Conservation (phyloP, 108 stramenopile species). For the Conticribra guillardii region DNA sequence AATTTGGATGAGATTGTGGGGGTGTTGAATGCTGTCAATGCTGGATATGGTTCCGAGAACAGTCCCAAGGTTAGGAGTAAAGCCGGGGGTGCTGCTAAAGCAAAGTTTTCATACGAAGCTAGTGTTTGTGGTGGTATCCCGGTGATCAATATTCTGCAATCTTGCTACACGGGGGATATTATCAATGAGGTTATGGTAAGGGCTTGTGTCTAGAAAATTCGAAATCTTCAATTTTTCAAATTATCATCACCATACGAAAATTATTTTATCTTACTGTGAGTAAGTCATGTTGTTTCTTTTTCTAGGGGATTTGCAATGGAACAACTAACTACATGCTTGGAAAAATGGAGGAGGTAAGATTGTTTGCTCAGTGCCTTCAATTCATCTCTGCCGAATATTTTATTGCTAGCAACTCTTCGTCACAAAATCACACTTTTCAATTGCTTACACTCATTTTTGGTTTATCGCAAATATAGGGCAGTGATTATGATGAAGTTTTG, state of each 20-base stretch:
- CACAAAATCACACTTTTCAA: neutral
- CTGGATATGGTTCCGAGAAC: neutral
- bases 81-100: neutral
- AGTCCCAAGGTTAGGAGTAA: conserved; percentile 17
- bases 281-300: no score
- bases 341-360: conserved; percentile 58
- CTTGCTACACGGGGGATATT: conserved; percentile 68
- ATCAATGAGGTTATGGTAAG: conserved; percentile 62
- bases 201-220: neutral
- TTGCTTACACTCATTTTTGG: neutral
- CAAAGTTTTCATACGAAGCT: conserved; percentile 75
- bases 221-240: neutral
- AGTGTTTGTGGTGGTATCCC: conserved; percentile 90
- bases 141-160: conserved; percentile 74
- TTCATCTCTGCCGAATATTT: neutral
- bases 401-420: neutral
- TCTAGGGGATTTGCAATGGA: conserved; percentile 76
- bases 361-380: neutral
- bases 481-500: conserved; percentile 67
- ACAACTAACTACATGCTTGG: conserved; percentile 89
- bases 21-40: conserved; percentile 25
- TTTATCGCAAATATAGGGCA: conserved; percentile 13
- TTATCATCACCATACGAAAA: no score
- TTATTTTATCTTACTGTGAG: conserved; percentile 9
- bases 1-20: conserved; percentile 62